phyloP scores from a whole-genome alignment of 164 flowering plant genomes.

The Platanus orientalis region DNA sequence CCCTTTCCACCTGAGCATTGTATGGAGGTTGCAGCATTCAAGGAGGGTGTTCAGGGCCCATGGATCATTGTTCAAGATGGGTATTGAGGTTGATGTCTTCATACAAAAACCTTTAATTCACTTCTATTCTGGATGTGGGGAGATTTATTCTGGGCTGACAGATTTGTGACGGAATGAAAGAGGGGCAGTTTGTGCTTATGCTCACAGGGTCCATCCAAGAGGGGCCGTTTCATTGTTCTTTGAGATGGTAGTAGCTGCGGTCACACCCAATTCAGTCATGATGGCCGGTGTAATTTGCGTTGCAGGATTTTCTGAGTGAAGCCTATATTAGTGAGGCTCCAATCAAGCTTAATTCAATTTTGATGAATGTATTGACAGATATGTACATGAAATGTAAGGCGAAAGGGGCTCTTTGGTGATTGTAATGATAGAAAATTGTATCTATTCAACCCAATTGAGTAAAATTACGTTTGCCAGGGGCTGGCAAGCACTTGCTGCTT shows the following conservation, averaged over 20 bases:
- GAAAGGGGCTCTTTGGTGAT: no score
- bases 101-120: constrained; percentile 48
- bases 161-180: constrained; percentile 52
- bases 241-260: constrained; percentile 38
- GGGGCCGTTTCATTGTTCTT: constrained; percentile 55
- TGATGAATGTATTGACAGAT: no score
- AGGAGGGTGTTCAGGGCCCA: constrained; percentile 49
- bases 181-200: constrained; percentile 56
- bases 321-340: no score
- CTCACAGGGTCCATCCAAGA: constrained; percentile 19
- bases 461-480: no score
- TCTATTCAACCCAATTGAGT: no score
- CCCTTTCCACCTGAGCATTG: constrained; percentile 46
- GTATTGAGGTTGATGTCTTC: constrained; percentile 35
- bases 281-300: constrained; percentile 58
- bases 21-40: constrained; percentile 24
- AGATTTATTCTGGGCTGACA: constrained; percentile 24
- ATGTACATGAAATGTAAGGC: no score
- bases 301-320: no score
- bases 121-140: constrained; percentile 47
- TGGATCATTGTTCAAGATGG: constrained; percentile 41
- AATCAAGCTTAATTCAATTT: no score
- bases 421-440: no score
- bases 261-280: constrained; percentile 48
- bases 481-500: no score